phyloP scores from a whole-genome alignment of 139 green algal genomes.

The Spirogloea muscicola region DNA sequence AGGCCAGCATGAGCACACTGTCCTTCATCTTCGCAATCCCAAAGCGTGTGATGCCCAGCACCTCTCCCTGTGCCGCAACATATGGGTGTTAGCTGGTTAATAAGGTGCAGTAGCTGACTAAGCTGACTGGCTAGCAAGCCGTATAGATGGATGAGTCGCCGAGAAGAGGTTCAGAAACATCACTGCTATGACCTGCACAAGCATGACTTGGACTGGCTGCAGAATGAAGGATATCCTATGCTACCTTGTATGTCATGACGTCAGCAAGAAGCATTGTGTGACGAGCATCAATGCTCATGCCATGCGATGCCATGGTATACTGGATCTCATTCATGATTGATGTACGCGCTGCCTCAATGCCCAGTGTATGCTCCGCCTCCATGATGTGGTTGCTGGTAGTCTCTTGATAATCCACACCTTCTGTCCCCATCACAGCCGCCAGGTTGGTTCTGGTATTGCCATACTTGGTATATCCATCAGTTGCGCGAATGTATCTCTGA shows the following conservation, averaged over 20 bases:
- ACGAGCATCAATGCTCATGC: slow-evolving; percentile 91
- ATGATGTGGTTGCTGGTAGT: slow-evolving; percentile 91
- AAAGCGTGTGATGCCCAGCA: slow-evolving; percentile 97
- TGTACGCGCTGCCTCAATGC: slow-evolving; percentile 87
- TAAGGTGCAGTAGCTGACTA: too few relatives aligned
- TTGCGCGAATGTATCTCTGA: too few relatives aligned
- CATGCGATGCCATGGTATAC: slow-evolving; percentile 83
- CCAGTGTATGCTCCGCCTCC: slow-evolving; percentile 78
- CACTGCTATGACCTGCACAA: slow-evolving; percentile 40
- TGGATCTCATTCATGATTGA: slow-evolving; percentile 87
- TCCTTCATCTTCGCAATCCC: slow-evolving; percentile 99
- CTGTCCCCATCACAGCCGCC: slow-evolving; percentile 73
- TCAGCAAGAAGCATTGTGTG: slow-evolving; percentile 97
- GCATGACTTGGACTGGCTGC: neutral
- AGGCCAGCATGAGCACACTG: slow-evolving; percentile 94
- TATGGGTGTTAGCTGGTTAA: too few relatives aligned
- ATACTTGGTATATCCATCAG: too few relatives aligned
- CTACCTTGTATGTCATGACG: slow-evolving; percentile 94
- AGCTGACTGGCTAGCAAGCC: too few relatives aligned
- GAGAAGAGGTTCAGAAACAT: too few relatives aligned
- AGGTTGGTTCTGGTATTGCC: slow-evolving; percentile 63
- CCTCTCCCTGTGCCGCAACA: slow-evolving; percentile 70
- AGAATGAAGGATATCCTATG: neutral
- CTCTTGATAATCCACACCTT: slow-evolving; percentile 69
- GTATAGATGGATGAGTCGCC: too few relatives aligned